Percentiles rank a stretch among this genome's conserved stretches.
Conservation (phyloP, 2,329 filamentous ascomycete species). For the Beauveria asiatica region DNA sequence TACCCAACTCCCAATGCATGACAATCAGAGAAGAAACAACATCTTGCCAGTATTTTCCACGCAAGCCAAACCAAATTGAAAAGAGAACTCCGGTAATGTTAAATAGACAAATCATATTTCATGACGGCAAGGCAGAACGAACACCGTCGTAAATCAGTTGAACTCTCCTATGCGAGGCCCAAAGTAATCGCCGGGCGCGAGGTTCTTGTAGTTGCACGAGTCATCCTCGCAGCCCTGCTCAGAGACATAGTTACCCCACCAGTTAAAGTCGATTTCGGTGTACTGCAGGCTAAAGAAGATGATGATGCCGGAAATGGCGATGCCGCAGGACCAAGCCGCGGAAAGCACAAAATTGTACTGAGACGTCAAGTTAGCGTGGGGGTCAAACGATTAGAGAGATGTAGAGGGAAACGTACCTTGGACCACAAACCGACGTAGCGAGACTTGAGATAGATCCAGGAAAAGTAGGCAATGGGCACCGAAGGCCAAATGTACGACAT, state of each 20-base stretch:
- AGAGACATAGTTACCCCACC: constrained; percentile 41
- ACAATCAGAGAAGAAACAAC: background rate
- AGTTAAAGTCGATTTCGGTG: constrained; percentile 32
- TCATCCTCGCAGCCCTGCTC: constrained; percentile 33
- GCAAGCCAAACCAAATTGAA: background rate
- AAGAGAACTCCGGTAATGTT: background rate
- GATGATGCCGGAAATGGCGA: constrained; percentile 42
- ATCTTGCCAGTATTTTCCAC: background rate
- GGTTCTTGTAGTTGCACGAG: constrained; percentile 28
- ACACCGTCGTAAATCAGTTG: constrained; percentile 15
- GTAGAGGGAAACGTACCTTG: constrained; percentile 28
- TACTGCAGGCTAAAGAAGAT: constrained; percentile 46
- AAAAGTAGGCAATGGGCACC: constrained; percentile 43
- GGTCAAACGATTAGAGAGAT: background rate
- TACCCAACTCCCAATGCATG: background rate
- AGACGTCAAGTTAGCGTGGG: background rate
- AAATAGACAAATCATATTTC: constrained; percentile 1
- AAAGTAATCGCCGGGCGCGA: constrained; percentile 30
- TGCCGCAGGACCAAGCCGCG: constrained; percentile 40
- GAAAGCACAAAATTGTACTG: constrained; percentile 47
- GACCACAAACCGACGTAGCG: constrained; percentile 43
- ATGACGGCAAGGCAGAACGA: constrained; percentile 8
- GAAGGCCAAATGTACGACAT: constrained; percentile 43
- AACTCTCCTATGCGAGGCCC: constrained; percentile 33
- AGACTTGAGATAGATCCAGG: constrained; percentile 43